Conservation (phyloP, 2,329 filamentous ascomycete genomes). For the Exophiala lecanii-corni region DNA sequence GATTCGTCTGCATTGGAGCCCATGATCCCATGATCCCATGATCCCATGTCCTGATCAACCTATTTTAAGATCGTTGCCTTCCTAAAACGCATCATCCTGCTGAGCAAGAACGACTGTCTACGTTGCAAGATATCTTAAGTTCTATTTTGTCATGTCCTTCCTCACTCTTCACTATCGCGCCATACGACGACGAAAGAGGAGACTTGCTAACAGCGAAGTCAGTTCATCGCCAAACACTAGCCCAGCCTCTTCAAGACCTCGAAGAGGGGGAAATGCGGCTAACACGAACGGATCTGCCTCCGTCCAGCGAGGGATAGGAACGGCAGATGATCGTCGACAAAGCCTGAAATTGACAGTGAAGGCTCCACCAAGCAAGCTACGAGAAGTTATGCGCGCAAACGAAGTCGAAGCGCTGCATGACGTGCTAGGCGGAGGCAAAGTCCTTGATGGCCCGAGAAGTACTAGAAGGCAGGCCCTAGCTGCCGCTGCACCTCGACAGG, state of each 20-base stretch:
- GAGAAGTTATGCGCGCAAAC: slow-evolving; percentile 39
- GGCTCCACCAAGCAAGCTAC: slow-evolving; percentile 47
- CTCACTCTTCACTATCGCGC: slow-evolving; percentile 13
- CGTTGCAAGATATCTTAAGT: not conserved
- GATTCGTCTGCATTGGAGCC: no score
- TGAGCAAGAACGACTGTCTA: not conserved
- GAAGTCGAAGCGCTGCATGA: slow-evolving; percentile 32
- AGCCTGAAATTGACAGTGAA: slow-evolving; percentile 46
- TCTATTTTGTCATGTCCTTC: slow-evolving; percentile 16
- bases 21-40: no score
- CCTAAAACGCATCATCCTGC: no score
- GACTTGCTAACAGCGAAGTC: slow-evolving; percentile 14
- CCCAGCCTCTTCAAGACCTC: slow-evolving; percentile 32
- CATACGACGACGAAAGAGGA: not conserved
- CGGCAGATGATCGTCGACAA: slow-evolving; percentile 33
- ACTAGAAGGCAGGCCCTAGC: slow-evolving; percentile 32
- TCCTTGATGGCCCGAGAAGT: slow-evolving; percentile 42
- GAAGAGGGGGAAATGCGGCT: slow-evolving; percentile 31
- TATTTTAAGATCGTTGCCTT: no score
- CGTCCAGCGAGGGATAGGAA: slow-evolving; percentile 16
- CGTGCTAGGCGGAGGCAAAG: slow-evolving; percentile 43
- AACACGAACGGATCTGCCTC: slow-evolving; percentile 12
- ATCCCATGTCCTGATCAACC: no score
- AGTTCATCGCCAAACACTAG: slow-evolving; percentile 20
- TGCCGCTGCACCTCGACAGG: slow-evolving; percentile 12